Evolutionary conservation across 2,329 filamentous ascomycete species (phyloP).

Genomic region (Fusarium sp.): DNA sequence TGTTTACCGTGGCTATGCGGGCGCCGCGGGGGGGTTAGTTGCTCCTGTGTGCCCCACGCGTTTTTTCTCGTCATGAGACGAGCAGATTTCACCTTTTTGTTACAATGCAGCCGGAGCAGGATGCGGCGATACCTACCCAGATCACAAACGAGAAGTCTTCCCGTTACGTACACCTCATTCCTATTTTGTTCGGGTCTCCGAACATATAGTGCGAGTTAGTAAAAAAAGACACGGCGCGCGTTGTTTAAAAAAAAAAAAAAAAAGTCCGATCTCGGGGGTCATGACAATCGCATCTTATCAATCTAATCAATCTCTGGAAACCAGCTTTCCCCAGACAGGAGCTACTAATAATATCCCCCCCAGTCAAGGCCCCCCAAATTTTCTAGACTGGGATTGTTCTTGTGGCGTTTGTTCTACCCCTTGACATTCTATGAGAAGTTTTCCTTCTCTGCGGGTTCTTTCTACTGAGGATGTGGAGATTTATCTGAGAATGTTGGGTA

Average conservation of each 20-base stretch:
- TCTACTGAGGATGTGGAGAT: neutral
- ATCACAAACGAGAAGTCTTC: neutral
- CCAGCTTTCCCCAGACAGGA: conserved; percentile 23
- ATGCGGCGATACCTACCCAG: neutral
- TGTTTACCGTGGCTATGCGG: conserved; percentile 1
- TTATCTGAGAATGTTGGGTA: neutral
- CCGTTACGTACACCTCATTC: conserved; percentile 28
- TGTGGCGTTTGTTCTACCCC: neutral
- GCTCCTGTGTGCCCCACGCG: conserved; percentile 18
- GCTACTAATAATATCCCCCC: conserved; percentile 28
- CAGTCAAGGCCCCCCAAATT: neutral
- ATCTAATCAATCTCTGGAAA: conserved; percentile 38
- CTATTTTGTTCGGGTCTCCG: neutral
- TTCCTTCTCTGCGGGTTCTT: neutral
- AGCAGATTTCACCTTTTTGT: conserved; percentile 26
- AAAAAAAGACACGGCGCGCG: conserved; percentile 27
- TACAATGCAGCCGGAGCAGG: neutral
- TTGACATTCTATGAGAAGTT: neutral
- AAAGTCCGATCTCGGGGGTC: conserved; percentile 31
- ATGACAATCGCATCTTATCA: conserved; percentile 41
- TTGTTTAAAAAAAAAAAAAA: neutral
- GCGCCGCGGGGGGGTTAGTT: neutral
- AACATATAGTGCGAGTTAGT: conserved; percentile 28
- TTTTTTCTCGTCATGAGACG: conserved; percentile 36
- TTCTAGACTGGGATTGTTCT: neutral